phyloP scores from a whole-genome alignment of 768 basidiomycete genomes.

The Sporobolomyces pararoseus region DNA sequence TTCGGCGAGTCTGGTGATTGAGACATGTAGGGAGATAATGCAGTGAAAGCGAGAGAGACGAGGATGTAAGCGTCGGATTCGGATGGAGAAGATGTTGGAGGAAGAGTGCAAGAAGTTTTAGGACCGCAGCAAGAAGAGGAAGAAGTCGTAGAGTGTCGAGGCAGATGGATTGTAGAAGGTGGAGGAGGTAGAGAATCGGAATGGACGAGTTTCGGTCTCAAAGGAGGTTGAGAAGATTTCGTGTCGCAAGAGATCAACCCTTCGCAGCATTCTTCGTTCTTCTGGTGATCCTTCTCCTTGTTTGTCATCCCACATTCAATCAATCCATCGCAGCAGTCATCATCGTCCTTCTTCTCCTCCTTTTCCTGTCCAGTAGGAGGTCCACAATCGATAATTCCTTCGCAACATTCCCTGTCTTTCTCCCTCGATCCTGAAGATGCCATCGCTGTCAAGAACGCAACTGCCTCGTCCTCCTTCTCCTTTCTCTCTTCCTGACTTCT shows the following conservation, averaged over 20 bases:
- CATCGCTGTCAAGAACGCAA: slow-evolving; percentile 11
- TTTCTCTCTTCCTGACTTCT: background rate
- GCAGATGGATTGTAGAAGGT: slow-evolving; percentile 3
- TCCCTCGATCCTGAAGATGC: background rate
- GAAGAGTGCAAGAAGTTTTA: background rate
- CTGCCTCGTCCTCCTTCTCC: slow-evolving; percentile 14
- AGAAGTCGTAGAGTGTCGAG: background rate
- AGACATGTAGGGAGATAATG: background rate
- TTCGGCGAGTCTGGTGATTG: background rate
- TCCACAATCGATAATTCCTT: slow-evolving; percentile 14
- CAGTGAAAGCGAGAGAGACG: slow-evolving; percentile 11
- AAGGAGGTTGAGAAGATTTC: background rate
- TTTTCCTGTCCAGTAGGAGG: background rate
- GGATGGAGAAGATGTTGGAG: background rate
- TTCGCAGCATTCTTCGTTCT: background rate
- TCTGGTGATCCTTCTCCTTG: background rate
- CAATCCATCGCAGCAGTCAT: background rate
- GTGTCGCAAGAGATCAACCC: slow-evolving; percentile 9
- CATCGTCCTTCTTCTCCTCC: background rate
- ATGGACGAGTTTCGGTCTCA: background rate
- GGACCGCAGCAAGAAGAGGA: background rate
- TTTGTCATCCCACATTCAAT: slow-evolving; percentile 1
- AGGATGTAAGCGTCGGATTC: slow-evolving; percentile 11
- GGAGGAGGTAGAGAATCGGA: background rate
- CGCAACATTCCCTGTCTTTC: slow-evolving; percentile 1